Conservation (phyloP, 192 early-diverging fungal genomes). For the Coemansia sp. region DNA sequence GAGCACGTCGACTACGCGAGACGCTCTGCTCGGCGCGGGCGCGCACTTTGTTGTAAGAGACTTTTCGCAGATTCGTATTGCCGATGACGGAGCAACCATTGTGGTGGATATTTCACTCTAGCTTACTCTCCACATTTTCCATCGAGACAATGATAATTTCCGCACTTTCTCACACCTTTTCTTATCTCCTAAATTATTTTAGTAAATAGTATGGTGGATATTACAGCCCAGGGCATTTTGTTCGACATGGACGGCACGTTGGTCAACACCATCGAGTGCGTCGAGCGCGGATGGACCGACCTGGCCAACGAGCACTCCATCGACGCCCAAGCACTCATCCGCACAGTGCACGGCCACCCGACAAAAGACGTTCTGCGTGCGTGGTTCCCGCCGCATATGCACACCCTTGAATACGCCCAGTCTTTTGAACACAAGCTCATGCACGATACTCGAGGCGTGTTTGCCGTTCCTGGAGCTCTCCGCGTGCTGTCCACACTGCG, state of each 20-base stretch:
- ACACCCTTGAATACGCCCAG: conserved; percentile 17
- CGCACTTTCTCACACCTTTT: not conserved
- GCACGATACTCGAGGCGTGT: conserved; percentile 20
- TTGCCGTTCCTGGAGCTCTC: conserved; percentile 30
- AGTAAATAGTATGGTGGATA: conserved; percentile 5
- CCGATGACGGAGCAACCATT: not conserved
- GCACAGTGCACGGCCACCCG: conserved; percentile 31
- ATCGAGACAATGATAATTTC: not conserved
- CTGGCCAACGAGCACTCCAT: conserved; percentile 21
- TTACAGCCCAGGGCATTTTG: conserved; percentile 32
- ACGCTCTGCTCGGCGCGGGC: conserved; percentile 16
- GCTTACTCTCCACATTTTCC: too few relatives aligned
- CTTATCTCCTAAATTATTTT: not conserved
- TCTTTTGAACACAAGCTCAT: conserved; percentile 14
- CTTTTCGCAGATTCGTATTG: conserved; percentile 8
- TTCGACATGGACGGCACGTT: conserved; percentile 53
- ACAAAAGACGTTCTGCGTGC: conserved; percentile 24
- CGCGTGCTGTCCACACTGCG: conserved; percentile 8
- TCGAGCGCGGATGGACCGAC: conserved; percentile 32
- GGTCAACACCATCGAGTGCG: conserved; percentile 36
- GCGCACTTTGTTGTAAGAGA: conserved; percentile 29
- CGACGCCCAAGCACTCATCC: conserved; percentile 11
- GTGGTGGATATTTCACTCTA: too few relatives aligned
- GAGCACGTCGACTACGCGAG: conserved; percentile 21
- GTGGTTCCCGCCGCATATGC: conserved; percentile 27